Conservation (phyloP, 2,329 filamentous ascomycete genomes). For the Fusarium armeniacum region DNA sequence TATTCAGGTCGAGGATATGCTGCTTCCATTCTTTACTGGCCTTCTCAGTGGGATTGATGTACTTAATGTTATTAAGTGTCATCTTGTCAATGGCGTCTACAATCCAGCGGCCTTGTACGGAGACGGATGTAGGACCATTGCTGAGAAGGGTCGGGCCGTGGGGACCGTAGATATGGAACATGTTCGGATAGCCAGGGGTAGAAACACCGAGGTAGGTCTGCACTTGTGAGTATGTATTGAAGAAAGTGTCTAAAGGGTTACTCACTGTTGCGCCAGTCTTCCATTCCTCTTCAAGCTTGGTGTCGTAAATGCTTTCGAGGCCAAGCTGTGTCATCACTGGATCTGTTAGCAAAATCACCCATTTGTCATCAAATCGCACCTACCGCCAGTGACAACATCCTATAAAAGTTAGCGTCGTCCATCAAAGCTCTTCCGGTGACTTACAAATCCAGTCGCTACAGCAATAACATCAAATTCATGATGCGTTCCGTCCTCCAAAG, state of each 20-base stretch:
- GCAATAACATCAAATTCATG: slow-evolving; percentile 61
- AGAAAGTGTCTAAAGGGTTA: no score
- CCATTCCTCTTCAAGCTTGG: slow-evolving; percentile 61
- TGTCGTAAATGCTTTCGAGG: slow-evolving; percentile 57
- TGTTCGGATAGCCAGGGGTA: slow-evolving; percentile 62
- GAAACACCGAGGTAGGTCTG: slow-evolving; percentile 61
- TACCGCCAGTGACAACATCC: slow-evolving; percentile 56
- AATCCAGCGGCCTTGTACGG: slow-evolving; percentile 71
- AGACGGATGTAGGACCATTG: slow-evolving; percentile 69
- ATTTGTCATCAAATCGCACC: not conserved
- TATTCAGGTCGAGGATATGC: slow-evolving; percentile 61
- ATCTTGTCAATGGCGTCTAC: slow-evolving; percentile 65
- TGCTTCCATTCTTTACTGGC: slow-evolving; percentile 65
- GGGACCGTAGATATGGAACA: slow-evolving; percentile 68
- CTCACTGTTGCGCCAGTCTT: slow-evolving; percentile 51
- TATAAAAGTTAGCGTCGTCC: slow-evolving; percentile 36
- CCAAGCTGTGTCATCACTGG: slow-evolving; percentile 61
- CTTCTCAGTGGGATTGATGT: slow-evolving; percentile 64
- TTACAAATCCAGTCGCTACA: slow-evolving; percentile 62
- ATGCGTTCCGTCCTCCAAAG: slow-evolving; percentile 57
- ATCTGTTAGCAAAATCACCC: no score
- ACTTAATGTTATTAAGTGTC: slow-evolving; percentile 60
- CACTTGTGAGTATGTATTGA: not conserved
- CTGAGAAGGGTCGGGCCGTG: slow-evolving; percentile 69
- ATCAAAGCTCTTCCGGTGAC: slow-evolving; percentile 28